phyloP scores from a whole-genome alignment of 2,329 filamentous ascomycete genomes.

The Botrytis elliptica region DNA sequence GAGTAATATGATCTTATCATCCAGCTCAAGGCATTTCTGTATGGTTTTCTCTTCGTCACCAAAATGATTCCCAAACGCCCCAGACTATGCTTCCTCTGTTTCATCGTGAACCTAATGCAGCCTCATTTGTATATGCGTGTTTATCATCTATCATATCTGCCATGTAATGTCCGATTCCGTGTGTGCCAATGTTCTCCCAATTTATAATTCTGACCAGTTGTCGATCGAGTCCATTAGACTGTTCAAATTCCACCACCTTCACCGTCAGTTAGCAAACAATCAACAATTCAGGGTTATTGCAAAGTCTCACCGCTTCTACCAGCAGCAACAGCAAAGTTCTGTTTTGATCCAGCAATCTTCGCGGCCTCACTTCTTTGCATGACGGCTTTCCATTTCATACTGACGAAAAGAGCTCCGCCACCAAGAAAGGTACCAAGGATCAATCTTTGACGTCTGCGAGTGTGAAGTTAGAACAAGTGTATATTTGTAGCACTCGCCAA shows the following conservation, averaged over 20 bases:
- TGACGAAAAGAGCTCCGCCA: constrained; percentile 34
- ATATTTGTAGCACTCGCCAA: background rate
- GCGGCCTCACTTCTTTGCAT: constrained; percentile 38
- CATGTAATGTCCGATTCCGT: background rate
- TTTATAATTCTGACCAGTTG: background rate
- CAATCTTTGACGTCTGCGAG: constrained; percentile 34
- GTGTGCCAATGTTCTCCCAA: background rate
- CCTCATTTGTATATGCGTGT: background rate
- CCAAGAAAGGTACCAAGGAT: constrained; percentile 35
- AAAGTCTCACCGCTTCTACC: constrained; percentile 36
- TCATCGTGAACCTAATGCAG: background rate
- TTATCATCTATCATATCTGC: constrained; percentile 1
- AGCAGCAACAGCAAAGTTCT: constrained; percentile 36
- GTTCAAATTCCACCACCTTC: constrained; percentile 17
- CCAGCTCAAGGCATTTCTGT: background rate
- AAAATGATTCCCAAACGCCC: background rate
- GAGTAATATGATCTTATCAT: background rate
- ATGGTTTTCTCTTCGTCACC: background rate
- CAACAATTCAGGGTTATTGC: background rate
- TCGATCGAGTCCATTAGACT: background rate
- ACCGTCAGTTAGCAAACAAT: constrained; percentile 3
- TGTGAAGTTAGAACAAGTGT: constrained; percentile 16
- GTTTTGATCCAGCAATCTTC: constrained; percentile 35
- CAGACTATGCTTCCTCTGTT: background rate
- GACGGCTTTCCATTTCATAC: constrained; percentile 39